Evolutionary conservation across 768 basidiomycete genomes (phyloP).

Genomic region (Tulasnella calospora): DNA sequence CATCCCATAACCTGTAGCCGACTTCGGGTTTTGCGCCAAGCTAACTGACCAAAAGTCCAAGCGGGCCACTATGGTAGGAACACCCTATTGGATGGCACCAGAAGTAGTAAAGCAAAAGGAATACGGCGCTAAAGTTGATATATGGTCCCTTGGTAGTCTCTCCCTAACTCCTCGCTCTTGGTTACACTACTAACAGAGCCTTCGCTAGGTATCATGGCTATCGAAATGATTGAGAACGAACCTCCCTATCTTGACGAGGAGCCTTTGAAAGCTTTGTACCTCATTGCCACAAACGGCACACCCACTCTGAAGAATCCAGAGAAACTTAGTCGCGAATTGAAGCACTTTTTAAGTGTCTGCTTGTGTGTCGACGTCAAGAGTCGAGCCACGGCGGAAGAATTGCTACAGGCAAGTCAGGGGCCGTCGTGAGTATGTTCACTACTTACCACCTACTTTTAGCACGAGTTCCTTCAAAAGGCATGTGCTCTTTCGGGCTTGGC

Average conservation of each 20-base stretch:
- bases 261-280: slow-evolving; percentile 86
- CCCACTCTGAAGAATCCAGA: slow-evolving; percentile 97
- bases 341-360: slow-evolving; percentile 96
- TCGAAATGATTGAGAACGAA: slow-evolving; percentile 98
- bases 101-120: slow-evolving; percentile 97
- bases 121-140: slow-evolving; percentile 96
- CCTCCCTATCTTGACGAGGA: slow-evolving; percentile 95
- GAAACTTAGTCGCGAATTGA: slow-evolving; percentile 82
- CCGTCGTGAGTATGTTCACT: slow-evolving; percentile 27
- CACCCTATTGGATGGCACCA: slow-evolving; percentile 99
- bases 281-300: slow-evolving; percentile 97
- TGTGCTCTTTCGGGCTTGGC: slow-evolving; percentile 79
- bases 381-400: slow-evolving; percentile 47
- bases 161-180: background rate
- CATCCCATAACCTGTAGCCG: slow-evolving; percentile 50
- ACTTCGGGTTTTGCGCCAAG: slow-evolving; percentile 96
- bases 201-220: slow-evolving; percentile 76
- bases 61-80: slow-evolving; percentile 97
- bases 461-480: slow-evolving; percentile 89
- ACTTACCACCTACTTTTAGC: slow-evolving; percentile 46
- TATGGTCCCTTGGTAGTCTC: slow-evolving; percentile 69
- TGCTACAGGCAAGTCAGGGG: slow-evolving; percentile 55
- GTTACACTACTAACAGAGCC: background rate
- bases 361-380: slow-evolving; percentile 94
- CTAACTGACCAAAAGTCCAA: slow-evolving; percentile 95